phyloP scores from a whole-genome alignment of 108 stramenopile species.

The Fragilaria crotonensis region DNA sequence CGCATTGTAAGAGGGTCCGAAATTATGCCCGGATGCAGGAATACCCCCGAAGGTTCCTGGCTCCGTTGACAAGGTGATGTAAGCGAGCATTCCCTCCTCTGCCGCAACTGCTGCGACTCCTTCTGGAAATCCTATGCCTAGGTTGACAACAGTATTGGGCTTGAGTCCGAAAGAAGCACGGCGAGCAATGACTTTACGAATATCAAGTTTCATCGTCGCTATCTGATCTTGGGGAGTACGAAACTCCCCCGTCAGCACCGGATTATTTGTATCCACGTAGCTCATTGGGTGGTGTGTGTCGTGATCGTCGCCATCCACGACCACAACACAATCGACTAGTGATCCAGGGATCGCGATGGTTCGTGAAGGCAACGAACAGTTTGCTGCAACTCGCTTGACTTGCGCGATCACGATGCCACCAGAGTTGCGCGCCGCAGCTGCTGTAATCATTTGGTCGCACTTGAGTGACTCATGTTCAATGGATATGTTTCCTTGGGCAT shows the following conservation, averaged over 20 bases:
- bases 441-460: constrained; percentile 56
- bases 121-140: constrained; percentile 79
- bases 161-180: constrained; percentile 50
- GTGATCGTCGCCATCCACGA: constrained; percentile 63
- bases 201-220: constrained; percentile 33
- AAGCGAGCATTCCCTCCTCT: constrained; percentile 66
- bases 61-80: constrained; percentile 67
- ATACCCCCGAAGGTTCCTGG: constrained; percentile 65
- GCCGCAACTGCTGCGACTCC: constrained; percentile 66
- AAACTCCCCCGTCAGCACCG: constrained; percentile 53
- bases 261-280: constrained; percentile 46
- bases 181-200: constrained; percentile 71
- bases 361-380: constrained; percentile 44
- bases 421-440: constrained; percentile 58
- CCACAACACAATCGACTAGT: constrained; percentile 69
- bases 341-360: constrained; percentile 62
- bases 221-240: constrained; percentile 31
- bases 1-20: constrained; percentile 71
- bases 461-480: constrained; percentile 66
- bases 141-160: constrained; percentile 57
- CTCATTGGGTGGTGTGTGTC: constrained; percentile 53
- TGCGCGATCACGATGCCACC: constrained; percentile 78
- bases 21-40: constrained; percentile 61
- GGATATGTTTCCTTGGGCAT: constrained; percentile 61
- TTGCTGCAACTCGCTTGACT: constrained; percentile 58